Evolutionary conservation across 345 rosid genomes (phyloP).

Genomic region (Acer yangbiense): DNA sequence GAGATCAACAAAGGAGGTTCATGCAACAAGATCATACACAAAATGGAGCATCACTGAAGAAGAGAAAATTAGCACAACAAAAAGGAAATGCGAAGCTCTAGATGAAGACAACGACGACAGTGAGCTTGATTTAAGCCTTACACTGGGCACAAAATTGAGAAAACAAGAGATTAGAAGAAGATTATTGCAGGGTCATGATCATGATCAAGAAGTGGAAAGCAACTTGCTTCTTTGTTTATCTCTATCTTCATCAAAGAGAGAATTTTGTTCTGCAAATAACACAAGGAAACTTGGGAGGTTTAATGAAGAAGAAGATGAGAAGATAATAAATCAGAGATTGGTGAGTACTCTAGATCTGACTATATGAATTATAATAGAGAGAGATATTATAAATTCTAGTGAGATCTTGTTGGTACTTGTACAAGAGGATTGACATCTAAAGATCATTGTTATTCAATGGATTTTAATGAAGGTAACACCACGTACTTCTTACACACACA

Average conservation of each 20-base stretch:
- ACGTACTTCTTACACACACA: background rate
- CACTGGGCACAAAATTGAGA: conserved; percentile 30
- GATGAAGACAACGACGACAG: conserved; percentile 6
- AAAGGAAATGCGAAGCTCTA: conserved; percentile 20
- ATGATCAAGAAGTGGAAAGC: conserved; percentile 21
- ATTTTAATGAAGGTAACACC: background rate
- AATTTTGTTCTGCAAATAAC: background rate
- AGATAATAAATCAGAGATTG: conserved; percentile 21
- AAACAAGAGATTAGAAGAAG: conserved; percentile 4
- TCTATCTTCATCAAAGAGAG: conserved; percentile 25
- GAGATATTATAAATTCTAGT: conserved; percentile 29
- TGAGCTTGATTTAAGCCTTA: conserved; percentile 38
- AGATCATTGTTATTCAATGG: background rate
- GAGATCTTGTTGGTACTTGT: conserved; percentile 56
- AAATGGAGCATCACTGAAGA: conserved; percentile 12
- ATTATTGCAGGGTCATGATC: conserved; percentile 7
- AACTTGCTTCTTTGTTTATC: conserved; percentile 35
- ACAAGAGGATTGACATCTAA: conserved; percentile 22
- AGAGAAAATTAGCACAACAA: conserved; percentile 7
- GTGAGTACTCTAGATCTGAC: conserved; percentile 49
- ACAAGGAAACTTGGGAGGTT: background rate
- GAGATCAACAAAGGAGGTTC: conserved; percentile 1
- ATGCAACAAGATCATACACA: background rate
- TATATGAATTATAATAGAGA: conserved; percentile 27
- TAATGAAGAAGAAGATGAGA: conserved; percentile 19